phyloP scores from a whole-genome alignment of 2,329 filamentous ascomycete genomes.

The Reticulascus tulasneorum region DNA sequence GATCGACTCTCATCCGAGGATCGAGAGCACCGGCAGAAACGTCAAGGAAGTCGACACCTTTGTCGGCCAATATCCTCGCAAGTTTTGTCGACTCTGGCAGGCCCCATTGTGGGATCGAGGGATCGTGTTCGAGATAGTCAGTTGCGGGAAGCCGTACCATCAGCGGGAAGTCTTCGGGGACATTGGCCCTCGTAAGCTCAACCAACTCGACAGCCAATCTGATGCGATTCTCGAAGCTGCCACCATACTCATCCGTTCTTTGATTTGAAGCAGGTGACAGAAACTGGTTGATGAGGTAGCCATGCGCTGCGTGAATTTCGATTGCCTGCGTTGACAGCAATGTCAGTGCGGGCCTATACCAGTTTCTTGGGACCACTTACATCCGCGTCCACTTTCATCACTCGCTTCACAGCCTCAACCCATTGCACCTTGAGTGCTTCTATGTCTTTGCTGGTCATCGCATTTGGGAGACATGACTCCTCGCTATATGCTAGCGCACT shows the following conservation, averaged over 20 bases:
- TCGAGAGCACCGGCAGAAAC: slow-evolving; percentile 65
- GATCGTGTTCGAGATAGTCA: slow-evolving; percentile 65
- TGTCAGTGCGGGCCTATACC: not conserved
- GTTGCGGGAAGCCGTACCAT: slow-evolving; percentile 66
- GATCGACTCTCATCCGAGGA: slow-evolving; percentile 51
- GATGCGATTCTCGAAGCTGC: slow-evolving; percentile 39
- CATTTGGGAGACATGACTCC: slow-evolving; percentile 28
- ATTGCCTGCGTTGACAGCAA: slow-evolving; percentile 3
- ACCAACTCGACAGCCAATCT: slow-evolving; percentile 41
- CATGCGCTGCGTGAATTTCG: slow-evolving; percentile 38
- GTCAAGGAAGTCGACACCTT: slow-evolving; percentile 70
- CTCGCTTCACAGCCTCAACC: slow-evolving; percentile 46
- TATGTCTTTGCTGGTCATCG: slow-evolving; percentile 65
- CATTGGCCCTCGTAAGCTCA: slow-evolving; percentile 53
- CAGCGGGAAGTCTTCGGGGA: slow-evolving; percentile 63
- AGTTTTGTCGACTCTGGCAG: slow-evolving; percentile 58
- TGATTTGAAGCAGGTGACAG: slow-evolving; percentile 38
- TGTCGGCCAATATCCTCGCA: slow-evolving; percentile 55
- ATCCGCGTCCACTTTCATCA: slow-evolving; percentile 63
- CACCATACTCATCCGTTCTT: slow-evolving; percentile 44
- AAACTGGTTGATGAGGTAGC: slow-evolving; percentile 44
- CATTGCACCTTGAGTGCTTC: slow-evolving; percentile 57
- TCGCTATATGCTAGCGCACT: slow-evolving; percentile 17
- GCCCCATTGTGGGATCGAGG: slow-evolving; percentile 58
- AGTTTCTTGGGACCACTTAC: too few species aligned